A percentile compares a stretch with the other conserved stretches of the same genome.
Conservation (phyloP, 2,329 filamentous ascomycete genomes). For the Lasiodiplodia sp. region DNA sequence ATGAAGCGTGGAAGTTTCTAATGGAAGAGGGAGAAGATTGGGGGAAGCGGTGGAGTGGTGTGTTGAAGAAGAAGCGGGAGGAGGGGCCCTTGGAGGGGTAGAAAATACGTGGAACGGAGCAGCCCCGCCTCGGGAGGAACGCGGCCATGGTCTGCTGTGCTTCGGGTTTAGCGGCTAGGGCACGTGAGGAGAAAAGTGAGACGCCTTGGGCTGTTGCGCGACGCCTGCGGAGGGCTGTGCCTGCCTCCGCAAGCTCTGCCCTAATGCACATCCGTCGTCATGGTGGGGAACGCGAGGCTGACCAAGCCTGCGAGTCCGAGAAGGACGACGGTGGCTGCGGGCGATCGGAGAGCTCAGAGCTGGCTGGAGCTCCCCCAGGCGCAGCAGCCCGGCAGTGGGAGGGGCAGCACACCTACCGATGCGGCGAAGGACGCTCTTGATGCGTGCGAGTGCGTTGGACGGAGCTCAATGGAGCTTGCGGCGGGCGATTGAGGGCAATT, state of each 20-base stretch:
- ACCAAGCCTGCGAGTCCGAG: neutral
- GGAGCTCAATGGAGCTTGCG: conserved; percentile 9
- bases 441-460: neutral
- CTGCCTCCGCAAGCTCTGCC: conserved; percentile 26
- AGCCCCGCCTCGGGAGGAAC: conserved; percentile 27
- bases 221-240: conserved; percentile 24
- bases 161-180: conserved; percentile 28
- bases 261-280: conserved; percentile 24
- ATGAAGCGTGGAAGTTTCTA: conserved; percentile 68
- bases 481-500: conserved; percentile 22
- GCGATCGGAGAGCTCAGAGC: conserved; percentile 27
- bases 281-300: conserved; percentile 25
- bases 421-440: neutral
- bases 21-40: conserved; percentile 34
- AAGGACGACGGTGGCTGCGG: conserved; percentile 6
- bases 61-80: conserved; percentile 41
- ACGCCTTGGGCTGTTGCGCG: conserved; percentile 29
- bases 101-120: conserved; percentile 30
- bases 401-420: conserved; percentile 16
- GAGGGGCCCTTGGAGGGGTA: conserved; percentile 37
- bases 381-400: conserved; percentile 1
- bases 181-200: conserved; percentile 35
- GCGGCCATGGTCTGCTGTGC: conserved; percentile 15
- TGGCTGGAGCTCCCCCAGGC: conserved; percentile 26
- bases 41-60: conserved; percentile 46